These are phyloP conservation scores for Plasmodium cynomolgi DNA, from an alignment of 169 alveolate genomes.

Conservation along the genomic window DNA sequence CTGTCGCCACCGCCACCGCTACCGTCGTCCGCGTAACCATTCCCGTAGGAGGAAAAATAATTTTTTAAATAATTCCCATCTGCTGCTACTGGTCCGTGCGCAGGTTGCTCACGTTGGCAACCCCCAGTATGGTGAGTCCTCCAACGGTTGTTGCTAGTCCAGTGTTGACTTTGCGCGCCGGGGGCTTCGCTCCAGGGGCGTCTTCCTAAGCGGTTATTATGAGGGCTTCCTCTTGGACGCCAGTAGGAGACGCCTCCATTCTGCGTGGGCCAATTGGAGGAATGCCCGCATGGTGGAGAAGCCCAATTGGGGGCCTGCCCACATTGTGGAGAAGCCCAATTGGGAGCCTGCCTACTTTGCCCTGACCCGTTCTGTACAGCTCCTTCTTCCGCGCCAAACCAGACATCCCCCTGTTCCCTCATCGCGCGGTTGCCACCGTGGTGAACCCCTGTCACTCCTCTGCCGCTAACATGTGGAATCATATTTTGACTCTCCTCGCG, in stretches of 20 bases:
- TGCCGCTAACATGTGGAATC: neutral
- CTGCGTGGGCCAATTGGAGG: neutral
- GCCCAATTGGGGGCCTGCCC: neutral
- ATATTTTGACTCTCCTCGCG: neutral
- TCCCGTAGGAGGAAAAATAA: conserved; percentile 19
- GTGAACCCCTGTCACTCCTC: neutral
- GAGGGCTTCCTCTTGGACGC: neutral
- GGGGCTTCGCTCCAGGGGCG: neutral
- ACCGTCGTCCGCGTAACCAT: neutral
- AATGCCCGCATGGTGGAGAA: neutral
- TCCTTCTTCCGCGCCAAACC: neutral
- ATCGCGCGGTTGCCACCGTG: neutral
- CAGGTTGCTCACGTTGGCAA: neutral
- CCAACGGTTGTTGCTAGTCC: neutral
- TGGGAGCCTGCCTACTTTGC: neutral
- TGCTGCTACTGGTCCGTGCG: neutral
- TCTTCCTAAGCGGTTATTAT: neutral
- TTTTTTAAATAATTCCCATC: conserved; percentile 5
- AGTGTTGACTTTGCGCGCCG: neutral
- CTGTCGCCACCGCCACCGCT: neutral
- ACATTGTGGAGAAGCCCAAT: neutral
- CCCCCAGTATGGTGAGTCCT: neutral
- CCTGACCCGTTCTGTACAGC: neutral
- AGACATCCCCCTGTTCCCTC: neutral
- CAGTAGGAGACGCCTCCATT: neutral